Evolutionary conservation across 352 stramenopile genomes (phyloP).

Genomic region (Elongisporangium prolatum): DNA sequence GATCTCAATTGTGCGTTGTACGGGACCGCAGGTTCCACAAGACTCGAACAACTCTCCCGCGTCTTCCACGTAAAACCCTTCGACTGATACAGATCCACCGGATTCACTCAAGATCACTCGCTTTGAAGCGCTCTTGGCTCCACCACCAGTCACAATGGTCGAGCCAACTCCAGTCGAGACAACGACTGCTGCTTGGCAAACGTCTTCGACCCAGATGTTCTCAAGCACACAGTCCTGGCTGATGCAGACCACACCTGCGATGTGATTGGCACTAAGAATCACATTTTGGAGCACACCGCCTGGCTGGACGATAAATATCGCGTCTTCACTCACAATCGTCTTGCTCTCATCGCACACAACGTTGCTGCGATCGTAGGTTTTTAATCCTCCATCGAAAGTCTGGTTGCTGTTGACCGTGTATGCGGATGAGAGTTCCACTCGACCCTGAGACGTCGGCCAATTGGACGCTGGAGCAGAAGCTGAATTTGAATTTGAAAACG

Average conservation of each 20-base stretch:
- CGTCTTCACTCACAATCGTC: constrained; percentile 29
- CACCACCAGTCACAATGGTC: constrained; percentile 51
- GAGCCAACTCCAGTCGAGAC: constrained; percentile 48
- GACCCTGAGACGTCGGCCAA: constrained; percentile 41
- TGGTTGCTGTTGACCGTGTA: constrained; percentile 21
- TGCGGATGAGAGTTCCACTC: constrained; percentile 24
- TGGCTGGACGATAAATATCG: constrained; percentile 58
- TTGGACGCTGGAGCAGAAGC: constrained; percentile 16
- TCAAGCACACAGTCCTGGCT: constrained; percentile 58
- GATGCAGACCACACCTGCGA: constrained; percentile 44
- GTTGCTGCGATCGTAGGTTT: constrained; percentile 51
- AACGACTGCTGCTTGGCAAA: constrained; percentile 44
- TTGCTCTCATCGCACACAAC: constrained; percentile 30
- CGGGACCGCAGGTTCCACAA: constrained; percentile 54
- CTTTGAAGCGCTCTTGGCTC: constrained; percentile 31
- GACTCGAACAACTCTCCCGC: constrained; percentile 50
- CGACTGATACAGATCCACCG: constrained; percentile 43
- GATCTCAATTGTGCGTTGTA: constrained; percentile 46
- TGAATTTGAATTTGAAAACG: background rate
- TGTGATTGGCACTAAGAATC: constrained; percentile 46
- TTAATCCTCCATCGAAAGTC: constrained; percentile 58
- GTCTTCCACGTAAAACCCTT: constrained; percentile 48
- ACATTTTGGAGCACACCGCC: constrained; percentile 58
- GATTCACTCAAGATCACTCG: constrained; percentile 44
- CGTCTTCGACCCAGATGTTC: constrained; percentile 53